Evolutionary conservation across 1,284 basidiomycete genomes (phyloP), one percentile per base, ranked within the genome.

Genomic region (Ceratobasidium sp.): DNA sequence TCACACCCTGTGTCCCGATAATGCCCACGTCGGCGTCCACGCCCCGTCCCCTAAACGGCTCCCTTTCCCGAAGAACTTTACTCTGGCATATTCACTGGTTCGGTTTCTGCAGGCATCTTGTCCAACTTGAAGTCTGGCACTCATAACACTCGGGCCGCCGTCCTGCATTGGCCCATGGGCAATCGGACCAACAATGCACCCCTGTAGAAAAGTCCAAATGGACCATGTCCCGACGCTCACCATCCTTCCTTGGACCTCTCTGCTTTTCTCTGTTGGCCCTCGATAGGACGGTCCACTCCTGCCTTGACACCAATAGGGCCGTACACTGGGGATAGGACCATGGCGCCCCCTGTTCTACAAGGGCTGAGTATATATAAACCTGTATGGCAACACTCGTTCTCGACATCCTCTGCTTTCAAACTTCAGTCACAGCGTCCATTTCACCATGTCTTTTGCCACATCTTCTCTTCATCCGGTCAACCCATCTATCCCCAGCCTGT

Each of bases 361-460:
- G 14, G 46, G 41, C 65, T 48, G 46, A 4, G 7, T 50, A 38
- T 65, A 66, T 66, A 33, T 50, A 66, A 46, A 12, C 16, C 65
- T 27, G 4, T 5, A 6, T 10, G 41, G 20, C 23, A 23, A 20
- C 23, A 20, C 23, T 41, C 65, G 14, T 60, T 35, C 35, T 60
- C 57, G 20, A 35, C 33, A 60, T 59, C 57, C 23, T 60, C 57
- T 8, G 30, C 14, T 30, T 14, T 14, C 10, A 14, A n/a, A 12
- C 12, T 18, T 35, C 33, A 60, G 33, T 33, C 57, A 57, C 3
- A 4, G 2, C 27, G 27, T 52, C 50, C n/a, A 5, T 16, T n/a
- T n/a, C 35, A 60, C 27, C 33, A 60, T 60, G 57, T 33, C 57
- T 38, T 60, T 60, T 38, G 33, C 18, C 57, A 60, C 57, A 4